Conservation (phyloP, 169 alveolate genomes). For the Plasmodium gonderi region DNA sequence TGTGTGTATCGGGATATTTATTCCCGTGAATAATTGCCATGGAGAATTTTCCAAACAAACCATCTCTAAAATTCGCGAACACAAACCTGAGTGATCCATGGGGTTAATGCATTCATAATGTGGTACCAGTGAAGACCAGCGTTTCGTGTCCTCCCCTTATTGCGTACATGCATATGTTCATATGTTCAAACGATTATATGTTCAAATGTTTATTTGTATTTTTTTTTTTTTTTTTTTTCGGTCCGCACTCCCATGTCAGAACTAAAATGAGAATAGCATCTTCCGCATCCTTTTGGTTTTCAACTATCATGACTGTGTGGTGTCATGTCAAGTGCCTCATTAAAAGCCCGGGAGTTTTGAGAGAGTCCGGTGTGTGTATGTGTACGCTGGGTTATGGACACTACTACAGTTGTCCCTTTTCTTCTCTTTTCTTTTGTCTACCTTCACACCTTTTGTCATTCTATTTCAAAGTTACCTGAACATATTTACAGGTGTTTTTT, state of each 20-base stretch:
- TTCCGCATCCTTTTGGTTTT: constrained; percentile 32
- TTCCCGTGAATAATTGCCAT: no score
- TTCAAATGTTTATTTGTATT: neutral
- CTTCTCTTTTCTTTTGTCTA: neutral
- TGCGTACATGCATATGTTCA: neutral
- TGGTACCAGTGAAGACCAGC: no score
- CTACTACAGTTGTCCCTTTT: neutral
- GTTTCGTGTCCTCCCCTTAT: neutral
- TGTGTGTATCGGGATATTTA: no score
- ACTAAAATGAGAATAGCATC: constrained; percentile 12
- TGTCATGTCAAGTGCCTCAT: constrained; percentile 52
- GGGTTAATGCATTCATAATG: no score
- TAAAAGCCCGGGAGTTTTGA: constrained; percentile 43
- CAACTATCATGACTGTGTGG: constrained; percentile 49
- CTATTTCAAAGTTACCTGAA: neutral
- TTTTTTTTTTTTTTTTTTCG: neutral
- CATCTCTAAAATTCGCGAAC: no score
- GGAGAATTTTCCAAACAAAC: no score
- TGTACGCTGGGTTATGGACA: neutral
- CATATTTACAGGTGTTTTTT: neutral
- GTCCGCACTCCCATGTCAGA: neutral
- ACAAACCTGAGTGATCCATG: no score
- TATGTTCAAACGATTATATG: neutral
- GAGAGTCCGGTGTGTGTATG: neutral
- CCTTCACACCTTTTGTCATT: neutral